A percentile compares a stretch with the other conserved stretches of the same genome.
phyloP scores from a whole-genome alignment of 768 basidiomycete genomes.

The Lactarius hengduanensis region DNA sequence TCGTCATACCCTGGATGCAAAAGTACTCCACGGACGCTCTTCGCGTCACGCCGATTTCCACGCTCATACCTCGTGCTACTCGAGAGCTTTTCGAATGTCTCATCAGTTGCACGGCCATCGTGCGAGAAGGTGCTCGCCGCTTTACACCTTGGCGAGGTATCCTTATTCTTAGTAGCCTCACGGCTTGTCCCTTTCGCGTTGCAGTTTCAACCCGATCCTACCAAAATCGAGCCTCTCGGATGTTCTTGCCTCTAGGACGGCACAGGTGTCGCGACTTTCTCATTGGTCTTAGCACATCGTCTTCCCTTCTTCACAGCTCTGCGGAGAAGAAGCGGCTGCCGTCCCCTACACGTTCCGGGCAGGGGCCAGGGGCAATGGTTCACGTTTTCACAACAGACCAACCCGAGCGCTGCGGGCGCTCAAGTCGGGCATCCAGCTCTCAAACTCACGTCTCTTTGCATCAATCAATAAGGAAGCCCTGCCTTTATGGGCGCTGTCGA shows the following conservation, averaged over 20 bases:
- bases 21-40: conserved; percentile 50
- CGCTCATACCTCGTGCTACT: conserved; percentile 68
- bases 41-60: conserved; percentile 72
- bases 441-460: conserved; percentile 33
- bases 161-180: no score
- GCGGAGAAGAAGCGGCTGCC: conserved; percentile 1
- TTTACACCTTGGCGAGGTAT: conserved; percentile 68
- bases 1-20: conserved; percentile 70
- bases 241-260: conserved; percentile 5
- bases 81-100: conserved; percentile 64
- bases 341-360: neutral
- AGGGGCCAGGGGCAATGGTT: neutral
- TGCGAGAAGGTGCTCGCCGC: conserved; percentile 70
- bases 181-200: no score
- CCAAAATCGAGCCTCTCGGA: conserved; percentile 21
- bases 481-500: conserved; percentile 32
- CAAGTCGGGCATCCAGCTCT: conserved; percentile 32
- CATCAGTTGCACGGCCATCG: conserved; percentile 59
- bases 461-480: conserved; percentile 24
- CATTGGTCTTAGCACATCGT: conserved; percentile 17
- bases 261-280: conserved; percentile 16
- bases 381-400: neutral
- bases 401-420: neutral
- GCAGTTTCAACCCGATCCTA: conserved; percentile 18
- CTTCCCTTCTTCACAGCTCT: neutral